Percentiles rank a stretch among this genome's conserved stretches.
These are phyloP conservation scores for Gypsophila paniculata DNA, from an alignment of 179 eudicot genomes.

Conservation along the genomic window DNA sequence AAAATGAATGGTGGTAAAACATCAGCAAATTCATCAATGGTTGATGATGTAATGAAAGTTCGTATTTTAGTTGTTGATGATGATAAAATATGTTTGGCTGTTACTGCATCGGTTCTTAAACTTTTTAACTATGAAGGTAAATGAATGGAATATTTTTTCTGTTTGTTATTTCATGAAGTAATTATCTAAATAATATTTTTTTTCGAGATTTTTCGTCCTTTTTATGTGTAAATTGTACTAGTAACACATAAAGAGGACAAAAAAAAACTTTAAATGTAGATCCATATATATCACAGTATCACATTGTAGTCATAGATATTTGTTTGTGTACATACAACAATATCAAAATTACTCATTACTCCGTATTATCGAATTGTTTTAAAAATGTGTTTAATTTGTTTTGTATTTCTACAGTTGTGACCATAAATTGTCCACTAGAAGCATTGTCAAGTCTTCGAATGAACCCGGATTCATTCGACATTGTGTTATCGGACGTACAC, in stretches of 20 bases:
- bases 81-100: conserved; percentile 17
- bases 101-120: conserved; percentile 11
- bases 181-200: neutral
- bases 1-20: neutral
- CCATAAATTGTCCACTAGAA: conserved; percentile 8
- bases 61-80: conserved; percentile 26
- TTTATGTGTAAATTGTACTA: too few species aligned
- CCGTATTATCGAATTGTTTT: too few species aligned
- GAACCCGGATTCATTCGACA: conserved; percentile 17
- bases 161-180: neutral
- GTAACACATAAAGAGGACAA: too few species aligned
- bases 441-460: conserved; percentile 21
- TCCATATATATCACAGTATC: too few species aligned
- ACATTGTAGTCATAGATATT: too few species aligned
- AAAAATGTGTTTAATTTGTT: neutral
- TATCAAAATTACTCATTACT: too few species aligned
- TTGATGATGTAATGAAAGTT: neutral
- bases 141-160: neutral
- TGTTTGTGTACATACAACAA: neutral
- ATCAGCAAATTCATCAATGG: neutral
- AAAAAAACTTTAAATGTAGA: too few species aligned
- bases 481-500: conserved; percentile 26
- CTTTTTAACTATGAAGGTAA: conserved; percentile 25
- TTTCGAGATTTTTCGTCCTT: neutral
- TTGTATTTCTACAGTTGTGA: neutral